Conservation (phyloP, 108 stramenopile species). For the Parietichytrium sp. region DNA sequence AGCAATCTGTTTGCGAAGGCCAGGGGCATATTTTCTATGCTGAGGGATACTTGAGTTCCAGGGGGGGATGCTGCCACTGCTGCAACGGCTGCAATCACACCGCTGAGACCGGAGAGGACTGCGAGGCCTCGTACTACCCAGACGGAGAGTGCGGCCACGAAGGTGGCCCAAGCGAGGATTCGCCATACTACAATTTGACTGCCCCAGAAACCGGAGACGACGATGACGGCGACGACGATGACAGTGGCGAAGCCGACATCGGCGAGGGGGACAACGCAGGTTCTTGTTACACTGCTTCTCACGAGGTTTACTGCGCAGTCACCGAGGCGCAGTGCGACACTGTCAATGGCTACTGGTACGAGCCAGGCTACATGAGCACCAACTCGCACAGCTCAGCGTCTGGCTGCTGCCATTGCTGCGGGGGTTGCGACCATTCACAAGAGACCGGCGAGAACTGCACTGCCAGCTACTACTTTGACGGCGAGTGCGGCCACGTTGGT, state of each 20-base stretch:
- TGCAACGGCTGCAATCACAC: constrained; percentile 38
- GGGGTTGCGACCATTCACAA: constrained; percentile 32
- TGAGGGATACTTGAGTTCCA: background rate
- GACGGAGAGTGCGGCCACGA: constrained; percentile 33
- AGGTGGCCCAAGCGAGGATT: background rate
- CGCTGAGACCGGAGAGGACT: constrained; percentile 38
- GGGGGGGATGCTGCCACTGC: constrained; percentile 42
- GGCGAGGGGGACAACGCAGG: constrained; percentile 9
- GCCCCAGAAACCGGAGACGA: background rate
- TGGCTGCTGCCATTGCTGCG: constrained; percentile 42
- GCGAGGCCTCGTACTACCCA: background rate
- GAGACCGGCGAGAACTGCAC: constrained; percentile 41
- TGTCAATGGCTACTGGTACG: no score
- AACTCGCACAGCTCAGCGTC: no score
- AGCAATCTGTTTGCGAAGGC: background rate
- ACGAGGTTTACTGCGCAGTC: background rate
- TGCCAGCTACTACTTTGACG: constrained; percentile 17
- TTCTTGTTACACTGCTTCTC: background rate
- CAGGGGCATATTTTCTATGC: background rate
- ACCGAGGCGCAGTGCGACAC: background rate
- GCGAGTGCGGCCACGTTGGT: constrained; percentile 29
- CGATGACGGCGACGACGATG: background rate
- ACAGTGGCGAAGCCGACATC: background rate
- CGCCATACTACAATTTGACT: background rate
- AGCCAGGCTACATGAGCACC: no score